Evolutionary conservation across 1,284 basidiomycete genomes (phyloP).

Genomic region (Stereum hirsutum): DNA sequence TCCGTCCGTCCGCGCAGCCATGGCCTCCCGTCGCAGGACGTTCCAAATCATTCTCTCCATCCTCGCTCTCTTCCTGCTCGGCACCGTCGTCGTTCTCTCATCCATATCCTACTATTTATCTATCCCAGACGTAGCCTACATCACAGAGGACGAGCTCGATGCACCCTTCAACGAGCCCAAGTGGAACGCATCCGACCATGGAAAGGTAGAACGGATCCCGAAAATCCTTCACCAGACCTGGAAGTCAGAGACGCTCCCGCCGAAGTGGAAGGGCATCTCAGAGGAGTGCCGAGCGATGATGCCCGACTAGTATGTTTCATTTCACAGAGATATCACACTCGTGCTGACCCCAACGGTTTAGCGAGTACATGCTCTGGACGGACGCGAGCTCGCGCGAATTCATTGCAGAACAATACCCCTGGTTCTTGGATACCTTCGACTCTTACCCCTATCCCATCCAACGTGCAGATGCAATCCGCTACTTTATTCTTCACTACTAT

Average conservation of each 20-base stretch:
- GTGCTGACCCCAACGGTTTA: no score
- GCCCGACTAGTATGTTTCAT: constrained; percentile 95
- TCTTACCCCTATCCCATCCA: constrained; percentile 92
- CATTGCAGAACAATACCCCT: constrained; percentile 80
- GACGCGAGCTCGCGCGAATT: constrained; percentile 88
- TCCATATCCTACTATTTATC: constrained; percentile 88
- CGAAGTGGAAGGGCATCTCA: constrained; percentile 75
- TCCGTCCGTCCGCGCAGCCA: constrained; percentile 22
- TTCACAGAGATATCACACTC: no score
- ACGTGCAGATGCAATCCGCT: constrained; percentile 95
- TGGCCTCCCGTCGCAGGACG: constrained; percentile 34
- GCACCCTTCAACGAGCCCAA: constrained; percentile 33
- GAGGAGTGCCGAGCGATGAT: constrained; percentile 80
- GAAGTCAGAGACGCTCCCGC: constrained; percentile 86
- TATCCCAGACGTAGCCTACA: constrained; percentile 71
- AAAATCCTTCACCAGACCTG: constrained; percentile 98
- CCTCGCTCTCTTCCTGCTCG: constrained; percentile 79
- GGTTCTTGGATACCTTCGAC: constrained; percentile 92
- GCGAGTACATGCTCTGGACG: constrained; percentile 97
- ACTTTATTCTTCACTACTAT: constrained; percentile 93
- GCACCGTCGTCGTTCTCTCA: constrained; percentile 88
- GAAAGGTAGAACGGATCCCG: constrained; percentile 69
- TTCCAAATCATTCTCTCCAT: constrained; percentile 68
- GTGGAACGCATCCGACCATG: constrained; percentile 53
- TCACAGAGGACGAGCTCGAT: constrained; percentile 74